Conservation (phyloP, 495 filamentous ascomycete genomes). For the Glonium stellatum region DNA sequence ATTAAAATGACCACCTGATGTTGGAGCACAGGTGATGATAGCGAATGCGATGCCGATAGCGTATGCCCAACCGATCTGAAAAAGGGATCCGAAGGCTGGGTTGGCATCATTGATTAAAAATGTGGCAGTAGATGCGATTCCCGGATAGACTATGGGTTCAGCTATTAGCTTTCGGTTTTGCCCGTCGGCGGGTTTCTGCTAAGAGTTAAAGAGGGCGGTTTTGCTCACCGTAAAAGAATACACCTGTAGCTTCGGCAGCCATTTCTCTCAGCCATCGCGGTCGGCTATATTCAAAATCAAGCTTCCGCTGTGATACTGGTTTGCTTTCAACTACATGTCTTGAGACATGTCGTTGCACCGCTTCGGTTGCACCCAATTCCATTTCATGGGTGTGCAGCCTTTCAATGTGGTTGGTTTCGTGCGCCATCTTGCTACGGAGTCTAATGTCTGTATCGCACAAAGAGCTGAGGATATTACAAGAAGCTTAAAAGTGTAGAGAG, state of each 20-base stretch:
- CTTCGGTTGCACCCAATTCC: conserved; percentile 46
- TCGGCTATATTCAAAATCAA: conserved; percentile 45
- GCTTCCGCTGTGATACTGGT: conserved; percentile 43
- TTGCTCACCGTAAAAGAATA: conserved; percentile 46
- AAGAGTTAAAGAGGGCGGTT: background rate
- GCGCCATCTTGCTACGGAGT: conserved; percentile 13
- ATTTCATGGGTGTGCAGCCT: conserved; percentile 36
- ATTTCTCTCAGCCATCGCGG: conserved; percentile 44
- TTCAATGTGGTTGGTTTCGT: conserved; percentile 20
- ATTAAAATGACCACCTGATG: conserved; percentile 49
- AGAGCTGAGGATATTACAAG: background rate
- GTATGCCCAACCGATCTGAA: conserved; percentile 45
- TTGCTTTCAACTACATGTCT: conserved; percentile 41
- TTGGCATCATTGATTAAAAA: conserved; percentile 41
- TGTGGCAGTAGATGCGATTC: conserved; percentile 41
- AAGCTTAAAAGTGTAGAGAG: background rate
- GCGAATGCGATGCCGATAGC: conserved; percentile 50
- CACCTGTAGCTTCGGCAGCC: conserved; percentile 45
- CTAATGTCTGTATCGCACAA: background rate
- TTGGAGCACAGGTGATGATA: conserved; percentile 47
- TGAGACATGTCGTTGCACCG: conserved; percentile 41
- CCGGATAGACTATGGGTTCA: conserved; percentile 36
- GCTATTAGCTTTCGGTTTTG: background rate
- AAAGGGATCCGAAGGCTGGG: conserved; percentile 40
- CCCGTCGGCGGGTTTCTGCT: background rate